These are phyloP conservation scores for Tolypocladium capitatum DNA, from an alignment of 2,329 filamentous ascomycete species.

Conservation along the genomic window DNA sequence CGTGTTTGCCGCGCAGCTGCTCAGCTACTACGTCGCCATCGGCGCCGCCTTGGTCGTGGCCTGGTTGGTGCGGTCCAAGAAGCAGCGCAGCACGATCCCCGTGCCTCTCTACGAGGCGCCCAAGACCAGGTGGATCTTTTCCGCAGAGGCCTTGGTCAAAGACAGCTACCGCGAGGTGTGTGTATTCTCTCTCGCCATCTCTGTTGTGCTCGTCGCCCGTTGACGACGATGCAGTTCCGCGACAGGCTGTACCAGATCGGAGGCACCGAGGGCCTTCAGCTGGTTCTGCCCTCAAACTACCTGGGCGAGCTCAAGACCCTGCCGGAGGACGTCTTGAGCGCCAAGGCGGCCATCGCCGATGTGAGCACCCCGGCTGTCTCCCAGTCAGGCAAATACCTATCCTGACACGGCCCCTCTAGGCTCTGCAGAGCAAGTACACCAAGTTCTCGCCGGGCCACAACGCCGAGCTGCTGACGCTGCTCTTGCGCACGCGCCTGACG, in stretches of 20 bases:
- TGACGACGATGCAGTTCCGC: slow-evolving; percentile 25
- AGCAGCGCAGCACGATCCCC: slow-evolving; percentile 14
- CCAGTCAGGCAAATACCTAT: not conserved
- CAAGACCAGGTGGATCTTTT: slow-evolving; percentile 36
- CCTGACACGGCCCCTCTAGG: slow-evolving; percentile 15
- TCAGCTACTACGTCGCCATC: slow-evolving; percentile 29
- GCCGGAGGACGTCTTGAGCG: slow-evolving; percentile 34
- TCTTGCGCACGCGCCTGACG: slow-evolving; percentile 33
- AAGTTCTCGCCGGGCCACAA: slow-evolving; percentile 34
- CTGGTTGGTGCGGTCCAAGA: slow-evolving; percentile 24
- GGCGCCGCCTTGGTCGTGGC: slow-evolving; percentile 20
- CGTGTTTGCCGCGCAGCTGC: slow-evolving; percentile 6
- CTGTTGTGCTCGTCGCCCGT: not conserved
- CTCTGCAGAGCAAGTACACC: slow-evolving; percentile 37
- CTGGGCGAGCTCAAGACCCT: slow-evolving; percentile 33
- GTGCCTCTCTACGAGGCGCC: slow-evolving; percentile 34
- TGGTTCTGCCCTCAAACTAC: slow-evolving; percentile 30
- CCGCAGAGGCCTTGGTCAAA: slow-evolving; percentile 31
- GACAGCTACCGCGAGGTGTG: slow-evolving; percentile 36
- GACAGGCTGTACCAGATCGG: slow-evolving; percentile 37
- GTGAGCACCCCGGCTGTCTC: slow-evolving; percentile 12
- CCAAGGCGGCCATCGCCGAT: slow-evolving; percentile 34
- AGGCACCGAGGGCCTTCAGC: slow-evolving; percentile 35
- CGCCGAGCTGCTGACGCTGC: slow-evolving; percentile 27
- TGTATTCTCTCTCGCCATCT: not conserved